Evolutionary conservation across 768 basidiomycete species (phyloP).

Genomic region (Trametes cingulata): DNA sequence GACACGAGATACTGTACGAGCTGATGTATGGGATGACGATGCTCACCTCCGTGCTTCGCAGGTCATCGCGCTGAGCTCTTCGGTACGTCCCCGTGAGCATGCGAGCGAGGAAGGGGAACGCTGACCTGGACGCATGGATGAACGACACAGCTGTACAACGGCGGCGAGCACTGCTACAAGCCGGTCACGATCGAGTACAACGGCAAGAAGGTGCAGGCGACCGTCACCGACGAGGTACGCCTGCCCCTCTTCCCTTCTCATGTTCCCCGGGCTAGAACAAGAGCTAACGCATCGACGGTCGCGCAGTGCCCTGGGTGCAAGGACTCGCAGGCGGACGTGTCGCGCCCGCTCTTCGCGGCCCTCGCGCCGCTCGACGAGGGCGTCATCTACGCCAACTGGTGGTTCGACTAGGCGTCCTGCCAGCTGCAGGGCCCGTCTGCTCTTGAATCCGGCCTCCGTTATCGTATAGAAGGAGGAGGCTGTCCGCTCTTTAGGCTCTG

Average conservation of each 20-base stretch:
- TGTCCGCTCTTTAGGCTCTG: conserved; percentile 1
- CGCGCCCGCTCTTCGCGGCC: conserved; percentile 61
- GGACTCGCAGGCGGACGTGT: conserved; percentile 65
- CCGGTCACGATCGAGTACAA: conserved; percentile 59
- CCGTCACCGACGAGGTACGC: conserved; percentile 61
- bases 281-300: no score
- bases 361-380: conserved; percentile 53
- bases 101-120: neutral
- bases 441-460: neutral
- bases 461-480: neutral
- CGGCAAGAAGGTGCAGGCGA: conserved; percentile 59
- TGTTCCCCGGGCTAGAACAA: no score
- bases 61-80: conserved; percentile 53
- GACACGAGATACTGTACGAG: no score
- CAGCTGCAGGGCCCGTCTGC: neutral
- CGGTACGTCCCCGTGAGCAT: conserved; percentile 18
- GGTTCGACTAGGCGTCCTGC: conserved; percentile 34
- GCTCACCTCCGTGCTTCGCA: conserved; percentile 24
- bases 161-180: conserved; percentile 57
- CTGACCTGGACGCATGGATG: conserved; percentile 2
- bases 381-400: conserved; percentile 64
- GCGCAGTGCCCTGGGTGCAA: conserved; percentile 67
- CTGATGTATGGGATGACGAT: neutral
- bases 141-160: conserved; percentile 61
- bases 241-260: no score